Evolutionary conservation across 1,139 yeast species (phyloP).

Genomic region (Torulaspora globosa): DNA sequence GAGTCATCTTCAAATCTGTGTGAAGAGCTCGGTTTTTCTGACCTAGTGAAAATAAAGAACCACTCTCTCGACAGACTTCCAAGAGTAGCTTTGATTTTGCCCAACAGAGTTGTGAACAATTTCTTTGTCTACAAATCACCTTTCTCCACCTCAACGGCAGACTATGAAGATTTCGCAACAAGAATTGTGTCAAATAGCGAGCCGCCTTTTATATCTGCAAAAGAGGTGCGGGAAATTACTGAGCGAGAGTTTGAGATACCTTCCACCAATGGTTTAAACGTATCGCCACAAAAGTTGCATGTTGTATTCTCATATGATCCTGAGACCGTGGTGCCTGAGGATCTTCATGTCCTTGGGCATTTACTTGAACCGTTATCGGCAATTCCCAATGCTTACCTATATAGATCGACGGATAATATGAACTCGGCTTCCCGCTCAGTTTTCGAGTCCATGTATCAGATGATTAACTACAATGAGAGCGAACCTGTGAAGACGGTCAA

Average conservation of each 20-base stretch:
- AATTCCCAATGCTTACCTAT: slow-evolving; percentile 53
- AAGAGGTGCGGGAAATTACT: slow-evolving; percentile 18
- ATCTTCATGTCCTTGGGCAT: slow-evolving; percentile 55
- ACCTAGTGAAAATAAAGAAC: slow-evolving; percentile 27
- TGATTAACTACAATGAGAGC: slow-evolving; percentile 42
- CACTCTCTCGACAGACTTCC: slow-evolving; percentile 32
- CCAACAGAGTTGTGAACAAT: slow-evolving; percentile 35
- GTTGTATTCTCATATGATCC: slow-evolving; percentile 55
- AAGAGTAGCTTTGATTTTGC: slow-evolving; percentile 41
- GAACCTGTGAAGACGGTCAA: slow-evolving; percentile 39
- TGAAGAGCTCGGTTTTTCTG: slow-evolving; percentile 44
- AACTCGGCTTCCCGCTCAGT: slow-evolving; percentile 43
- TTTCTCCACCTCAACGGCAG: slow-evolving; percentile 17
- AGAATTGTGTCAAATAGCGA: slow-evolving; percentile 39
- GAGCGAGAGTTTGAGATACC: slow-evolving; percentile 15
- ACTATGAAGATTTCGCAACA: slow-evolving; percentile 38
- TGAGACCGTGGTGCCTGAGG: slow-evolving; percentile 52
- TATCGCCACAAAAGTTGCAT: slow-evolving; percentile 42
- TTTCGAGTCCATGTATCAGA: slow-evolving; percentile 42
- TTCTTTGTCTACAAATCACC: slow-evolving; percentile 22
- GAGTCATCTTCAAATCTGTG: slow-evolving; percentile 48
- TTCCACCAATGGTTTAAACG: slow-evolving; percentile 16
- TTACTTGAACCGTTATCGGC: slow-evolving; percentile 55
- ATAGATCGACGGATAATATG: slow-evolving; percentile 49
- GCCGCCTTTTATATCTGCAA: slow-evolving; percentile 36